Conservation (phyloP, 495 filamentous ascomycete genomes). For the Aspergillus cristatus region DNA sequence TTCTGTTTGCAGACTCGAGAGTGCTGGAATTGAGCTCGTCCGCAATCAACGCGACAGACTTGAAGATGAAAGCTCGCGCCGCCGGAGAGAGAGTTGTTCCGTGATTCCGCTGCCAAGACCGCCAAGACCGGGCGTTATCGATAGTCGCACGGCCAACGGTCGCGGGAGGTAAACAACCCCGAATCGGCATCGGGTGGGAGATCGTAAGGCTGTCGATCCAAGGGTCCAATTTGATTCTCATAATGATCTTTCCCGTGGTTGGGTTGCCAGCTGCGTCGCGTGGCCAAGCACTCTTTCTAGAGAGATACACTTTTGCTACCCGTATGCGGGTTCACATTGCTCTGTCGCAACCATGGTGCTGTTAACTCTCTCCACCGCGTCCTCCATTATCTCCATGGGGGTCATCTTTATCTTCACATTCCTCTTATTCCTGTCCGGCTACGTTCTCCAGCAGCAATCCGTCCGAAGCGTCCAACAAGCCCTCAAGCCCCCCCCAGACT, state of each 20-base stretch:
- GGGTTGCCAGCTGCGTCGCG: too few relatives aligned
- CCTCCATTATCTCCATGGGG: slow-evolving; percentile 34
- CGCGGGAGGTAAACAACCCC: slow-evolving; percentile 12
- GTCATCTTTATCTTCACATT: slow-evolving; percentile 51
- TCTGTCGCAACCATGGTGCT: slow-evolving; percentile 45
- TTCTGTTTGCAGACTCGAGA: slow-evolving; percentile 12
- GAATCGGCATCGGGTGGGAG: too few relatives aligned
- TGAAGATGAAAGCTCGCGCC: too few relatives aligned
- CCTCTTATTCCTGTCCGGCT: slow-evolving; percentile 61
- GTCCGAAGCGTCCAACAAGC: slow-evolving; percentile 52
- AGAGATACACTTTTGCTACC: too few relatives aligned
- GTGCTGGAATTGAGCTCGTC: too few relatives aligned
- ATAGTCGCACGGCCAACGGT: slow-evolving; percentile 36
- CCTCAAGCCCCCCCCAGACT: slow-evolving; percentile 34
- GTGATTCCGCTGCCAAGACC: not conserved
- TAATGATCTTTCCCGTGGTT: not conserved
- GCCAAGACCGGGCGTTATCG: slow-evolving; percentile 33
- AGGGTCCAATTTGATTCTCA: too few relatives aligned
- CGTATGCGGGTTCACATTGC: too few relatives aligned
- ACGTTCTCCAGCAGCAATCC: slow-evolving; percentile 61
- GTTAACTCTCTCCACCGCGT: slow-evolving; percentile 36
- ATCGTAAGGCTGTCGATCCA: too few relatives aligned
- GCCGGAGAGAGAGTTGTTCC: too few relatives aligned
- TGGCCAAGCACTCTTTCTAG: too few relatives aligned
- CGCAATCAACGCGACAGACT: not conserved